Evolutionary conservation across 1,139 yeast genomes (phyloP).

Genomic region (Zhuliangozyma parablackwelliae): DNA sequence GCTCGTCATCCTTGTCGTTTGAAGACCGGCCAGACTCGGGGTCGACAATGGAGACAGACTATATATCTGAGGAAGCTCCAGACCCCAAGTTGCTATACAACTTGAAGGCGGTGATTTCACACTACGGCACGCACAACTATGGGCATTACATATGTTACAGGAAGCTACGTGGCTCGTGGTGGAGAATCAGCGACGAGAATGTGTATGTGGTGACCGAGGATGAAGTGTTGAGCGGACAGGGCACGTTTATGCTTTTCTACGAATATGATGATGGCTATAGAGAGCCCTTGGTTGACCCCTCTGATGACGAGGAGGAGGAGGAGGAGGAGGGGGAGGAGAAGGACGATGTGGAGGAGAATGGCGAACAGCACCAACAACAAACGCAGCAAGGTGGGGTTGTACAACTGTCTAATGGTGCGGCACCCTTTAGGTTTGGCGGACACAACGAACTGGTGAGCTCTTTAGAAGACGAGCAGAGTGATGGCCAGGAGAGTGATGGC

Average conservation of each 20-base stretch:
- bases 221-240: constrained; percentile 77
- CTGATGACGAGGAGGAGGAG: constrained; percentile 34
- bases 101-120: constrained; percentile 81
- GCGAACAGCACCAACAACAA: too few species aligned
- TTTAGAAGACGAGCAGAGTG: constrained; percentile 18
- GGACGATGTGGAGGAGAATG: too few species aligned
- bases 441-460: constrained; percentile 2
- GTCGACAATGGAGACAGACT: constrained; percentile 7
- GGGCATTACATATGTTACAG: constrained; percentile 93
- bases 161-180: constrained; percentile 79
- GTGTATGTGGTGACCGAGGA: constrained; percentile 75
- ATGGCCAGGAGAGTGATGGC: constrained; percentile 6
- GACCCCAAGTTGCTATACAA: constrained; percentile 51
- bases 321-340: constrained; percentile 17
- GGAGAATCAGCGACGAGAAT: constrained; percentile 90
- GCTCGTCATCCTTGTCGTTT: constrained; percentile 3
- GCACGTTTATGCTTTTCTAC: constrained; percentile 89
- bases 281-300: constrained; percentile 24
- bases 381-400: too few species aligned
- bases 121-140: constrained; percentile 90
- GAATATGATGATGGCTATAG: constrained; percentile 48
- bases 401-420: too few species aligned
- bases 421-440: too few species aligned
- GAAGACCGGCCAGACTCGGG: constrained; percentile 8
- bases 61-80: constrained; percentile 5